Base-by-base conservation (phyloP, 2,329 filamentous ascomycete genomes). In the Arthroderma uncinatum region DNA sequence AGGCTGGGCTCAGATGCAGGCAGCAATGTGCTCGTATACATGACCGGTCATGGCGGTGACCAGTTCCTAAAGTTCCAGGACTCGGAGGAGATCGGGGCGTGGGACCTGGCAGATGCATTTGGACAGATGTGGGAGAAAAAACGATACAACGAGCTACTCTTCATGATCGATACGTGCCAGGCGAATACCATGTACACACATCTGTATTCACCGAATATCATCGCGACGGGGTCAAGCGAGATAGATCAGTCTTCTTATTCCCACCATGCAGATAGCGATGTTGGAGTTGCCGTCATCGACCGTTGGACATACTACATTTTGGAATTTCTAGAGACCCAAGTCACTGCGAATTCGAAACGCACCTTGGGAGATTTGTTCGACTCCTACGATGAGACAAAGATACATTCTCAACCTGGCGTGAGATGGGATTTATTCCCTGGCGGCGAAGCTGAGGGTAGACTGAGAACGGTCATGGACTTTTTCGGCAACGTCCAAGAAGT, bases 61-160 rank as follows among this genome's bases (percentile, higher is more conserved):
- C 91, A 96, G 74, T 98, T 98, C 66, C 75, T 98, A 59, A 98
- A 98, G 71, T 98, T 98, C 67, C 93, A 98, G 72, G 93, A 98
- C 65, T 89, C 90, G 5, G 93, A 98, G 71, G 93, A 98, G 74
- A 97, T 98, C 63, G 91, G 89, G 57, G 90, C 90, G 0, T 96
- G 94, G 70, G 93, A 98, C 74, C 77, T 98, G 58, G 93, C 94
- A 4, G 89, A 98, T 72, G 93, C 93, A 0, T 97, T 98, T 70
- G 90, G 94, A 73, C 92, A 98, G 77, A 98, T 98, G 93, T 96
- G 91, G 88, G 93, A 98, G 79, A 98, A 98, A 83, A 94, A 94
- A 77, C 85, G 93, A 78, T 98, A 97, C 73, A 89, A 97, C 71
- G 93, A 98, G 73, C 84, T 98, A 64, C 82, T 98, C 58, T 98